These are phyloP conservation scores for Capsicum chinense DNA, from an alignment of 257 asterid species.

Conservation along the genomic window DNA sequence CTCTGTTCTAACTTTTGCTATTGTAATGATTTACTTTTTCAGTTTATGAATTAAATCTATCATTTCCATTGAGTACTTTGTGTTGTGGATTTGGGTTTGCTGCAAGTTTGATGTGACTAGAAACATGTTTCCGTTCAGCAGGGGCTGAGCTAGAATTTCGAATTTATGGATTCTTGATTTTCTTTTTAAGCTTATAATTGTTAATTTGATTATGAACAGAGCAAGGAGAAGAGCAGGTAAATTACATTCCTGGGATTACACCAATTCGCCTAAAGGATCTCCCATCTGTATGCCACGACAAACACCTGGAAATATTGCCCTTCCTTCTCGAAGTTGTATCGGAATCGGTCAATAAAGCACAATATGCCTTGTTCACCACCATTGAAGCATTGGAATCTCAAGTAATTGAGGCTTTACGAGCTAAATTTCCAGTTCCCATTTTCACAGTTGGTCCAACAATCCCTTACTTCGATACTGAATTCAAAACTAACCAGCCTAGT, in stretches of 20 bases:
- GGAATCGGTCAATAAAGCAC: conserved; percentile 38
- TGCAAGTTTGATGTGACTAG: too few species aligned
- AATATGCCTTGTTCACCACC: conserved; percentile 47
- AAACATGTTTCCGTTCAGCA: too few species aligned
- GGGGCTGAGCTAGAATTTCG: too few species aligned
- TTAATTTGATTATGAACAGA: conserved; percentile 35
- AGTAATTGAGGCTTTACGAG: conserved; percentile 46
- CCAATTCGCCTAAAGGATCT: conserved; percentile 56
- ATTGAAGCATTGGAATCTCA: conserved; percentile 58
- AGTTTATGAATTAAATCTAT: too few species aligned
- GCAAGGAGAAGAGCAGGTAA: conserved; percentile 52
- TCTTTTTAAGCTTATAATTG: too few species aligned
- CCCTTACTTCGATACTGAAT: conserved; percentile 46
- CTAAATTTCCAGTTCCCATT: conserved; percentile 49
- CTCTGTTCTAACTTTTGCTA: too few species aligned
- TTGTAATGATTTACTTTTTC: too few species aligned
- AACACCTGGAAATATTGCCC: conserved; percentile 39
- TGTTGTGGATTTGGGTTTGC: too few species aligned
- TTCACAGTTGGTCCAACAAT: conserved; percentile 71
- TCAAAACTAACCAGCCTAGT: background rate
- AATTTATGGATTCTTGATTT: too few species aligned
- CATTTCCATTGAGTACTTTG: too few species aligned
- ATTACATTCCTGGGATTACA: conserved; percentile 40
- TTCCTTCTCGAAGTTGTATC: conserved; percentile 26
- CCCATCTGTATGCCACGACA: conserved; percentile 47